phyloP scores from a whole-genome alignment of 106 monocot genomes.

The Alisma plantagoaquatica region DNA sequence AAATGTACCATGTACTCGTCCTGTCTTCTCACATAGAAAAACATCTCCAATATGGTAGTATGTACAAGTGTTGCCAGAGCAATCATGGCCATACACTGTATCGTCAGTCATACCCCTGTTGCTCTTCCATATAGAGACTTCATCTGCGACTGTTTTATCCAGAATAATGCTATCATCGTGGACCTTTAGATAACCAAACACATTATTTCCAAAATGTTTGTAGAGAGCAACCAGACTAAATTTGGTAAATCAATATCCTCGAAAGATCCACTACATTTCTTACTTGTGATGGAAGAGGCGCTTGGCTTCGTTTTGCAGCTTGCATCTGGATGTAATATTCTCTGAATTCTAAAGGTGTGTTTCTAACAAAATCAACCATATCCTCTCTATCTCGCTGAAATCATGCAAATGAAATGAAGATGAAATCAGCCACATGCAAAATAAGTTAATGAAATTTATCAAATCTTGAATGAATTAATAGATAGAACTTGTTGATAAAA shows the following conservation, averaged over 20 bases:
- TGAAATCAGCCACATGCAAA: too few relatives aligned
- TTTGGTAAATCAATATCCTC: background rate
- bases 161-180: conserved; percentile 75
- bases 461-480: background rate
- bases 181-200: conserved; percentile 40
- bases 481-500: too few relatives aligned
- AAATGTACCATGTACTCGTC: conserved; percentile 78
- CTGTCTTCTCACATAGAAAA: conserved; percentile 95
- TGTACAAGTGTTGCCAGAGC: conserved; percentile 79
- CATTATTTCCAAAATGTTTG: too few relatives aligned
- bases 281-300: conserved; percentile 87
- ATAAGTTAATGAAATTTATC: background rate
- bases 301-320: conserved; percentile 95
- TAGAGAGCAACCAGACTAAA: background rate
- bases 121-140: conserved; percentile 95
- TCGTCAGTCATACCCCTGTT: conserved; percentile 82
- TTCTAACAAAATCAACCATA: conserved; percentile 78
- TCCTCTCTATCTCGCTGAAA: conserved; percentile 85
- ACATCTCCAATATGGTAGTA: conserved; percentile 85
- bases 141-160: conserved; percentile 87
- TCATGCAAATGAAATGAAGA: background rate
- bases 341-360: conserved; percentile 80
- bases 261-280: background rate
- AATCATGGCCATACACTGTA: conserved; percentile 42
- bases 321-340: conserved; percentile 99